Conservation (phyloP, 768 basidiomycete species). For the Sarcodon sp. region DNA sequence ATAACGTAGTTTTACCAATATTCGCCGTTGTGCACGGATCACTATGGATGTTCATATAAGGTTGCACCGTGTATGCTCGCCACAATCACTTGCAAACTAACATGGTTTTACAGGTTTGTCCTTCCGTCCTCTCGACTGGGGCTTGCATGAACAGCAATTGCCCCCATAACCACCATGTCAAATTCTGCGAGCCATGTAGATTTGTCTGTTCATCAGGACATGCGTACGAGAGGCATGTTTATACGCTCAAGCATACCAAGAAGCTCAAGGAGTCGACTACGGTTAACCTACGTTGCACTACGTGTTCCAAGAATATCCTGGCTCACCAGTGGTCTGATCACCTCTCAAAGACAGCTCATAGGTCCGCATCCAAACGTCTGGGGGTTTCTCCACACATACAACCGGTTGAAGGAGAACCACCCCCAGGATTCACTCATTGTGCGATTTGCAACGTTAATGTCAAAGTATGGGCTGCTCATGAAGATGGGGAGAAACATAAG, state of each 20-base stretch:
- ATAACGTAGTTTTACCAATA: no score
- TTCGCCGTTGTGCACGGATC: no score
- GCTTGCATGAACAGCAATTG: constrained; percentile 9
- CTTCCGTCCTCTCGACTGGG: constrained; percentile 3
- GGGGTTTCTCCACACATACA: constrained; percentile 15
- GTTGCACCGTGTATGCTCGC: no score
- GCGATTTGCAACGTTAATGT: constrained; percentile 15
- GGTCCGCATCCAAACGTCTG: constrained; percentile 2
- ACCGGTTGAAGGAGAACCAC: constrained; percentile 14
- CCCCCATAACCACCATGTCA: constrained; percentile 7
- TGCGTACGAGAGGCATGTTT: constrained; percentile 4
- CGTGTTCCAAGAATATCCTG: constrained; percentile 4
- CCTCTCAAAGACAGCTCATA: constrained; percentile 10
- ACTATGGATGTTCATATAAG: no score
- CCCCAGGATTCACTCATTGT: constrained; percentile 13
- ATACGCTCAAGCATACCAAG: constrained; percentile 3
- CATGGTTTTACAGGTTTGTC: constrained; percentile 2
- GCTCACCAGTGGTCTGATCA: constrained; percentile 15
- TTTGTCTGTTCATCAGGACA: constrained; percentile 3
- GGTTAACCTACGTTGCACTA: constrained; percentile 2
- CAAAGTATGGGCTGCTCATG: constrained; percentile 25
- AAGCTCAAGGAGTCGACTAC: background rate
- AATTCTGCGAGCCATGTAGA: constrained; percentile 12
- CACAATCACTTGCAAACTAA: no score
- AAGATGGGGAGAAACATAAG: constrained; percentile 16